Conservation (phyloP, 2,329 filamentous ascomycete species). For the Sclerotinia glacialis region DNA sequence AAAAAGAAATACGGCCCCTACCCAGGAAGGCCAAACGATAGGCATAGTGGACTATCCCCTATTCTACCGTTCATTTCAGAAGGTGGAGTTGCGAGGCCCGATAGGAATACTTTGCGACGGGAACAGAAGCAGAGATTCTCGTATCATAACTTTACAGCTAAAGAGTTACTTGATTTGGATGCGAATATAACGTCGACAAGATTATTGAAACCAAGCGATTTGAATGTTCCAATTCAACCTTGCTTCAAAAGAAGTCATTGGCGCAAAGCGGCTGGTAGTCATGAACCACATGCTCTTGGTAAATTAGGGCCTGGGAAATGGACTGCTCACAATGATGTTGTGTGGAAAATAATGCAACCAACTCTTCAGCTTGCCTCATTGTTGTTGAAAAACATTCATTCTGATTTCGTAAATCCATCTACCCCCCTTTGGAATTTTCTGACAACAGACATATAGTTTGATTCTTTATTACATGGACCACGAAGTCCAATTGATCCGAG, state of each 20-base stretch:
- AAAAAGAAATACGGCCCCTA: conserved; percentile 1
- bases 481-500: conserved; percentile 1
- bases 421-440: not conserved
- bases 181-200: conserved; percentile 9
- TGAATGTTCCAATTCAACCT: conserved; percentile 1
- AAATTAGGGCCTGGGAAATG: not conserved
- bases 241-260: not conserved
- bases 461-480: not conserved
- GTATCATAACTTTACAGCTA: conserved; percentile 1
- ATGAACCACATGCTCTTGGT: not conserved
- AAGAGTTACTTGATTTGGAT: conserved; percentile 13
- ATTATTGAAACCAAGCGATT: not conserved
- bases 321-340: not conserved
- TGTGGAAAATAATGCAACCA: conserved; percentile 7
- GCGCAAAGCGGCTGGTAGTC: not conserved
- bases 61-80: not conserved
- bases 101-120: not conserved
- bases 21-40: not conserved
- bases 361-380: conserved; percentile 3
- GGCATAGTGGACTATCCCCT: conserved; percentile 8
- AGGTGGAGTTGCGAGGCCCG: not conserved
- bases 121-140: not conserved
- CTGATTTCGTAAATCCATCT: not conserved
- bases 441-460: not conserved
- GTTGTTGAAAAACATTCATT: not conserved